Evolutionary conservation across 2,329 filamentous ascomycete species (phyloP).

Genomic region (Colletotrichum abscissum): DNA sequence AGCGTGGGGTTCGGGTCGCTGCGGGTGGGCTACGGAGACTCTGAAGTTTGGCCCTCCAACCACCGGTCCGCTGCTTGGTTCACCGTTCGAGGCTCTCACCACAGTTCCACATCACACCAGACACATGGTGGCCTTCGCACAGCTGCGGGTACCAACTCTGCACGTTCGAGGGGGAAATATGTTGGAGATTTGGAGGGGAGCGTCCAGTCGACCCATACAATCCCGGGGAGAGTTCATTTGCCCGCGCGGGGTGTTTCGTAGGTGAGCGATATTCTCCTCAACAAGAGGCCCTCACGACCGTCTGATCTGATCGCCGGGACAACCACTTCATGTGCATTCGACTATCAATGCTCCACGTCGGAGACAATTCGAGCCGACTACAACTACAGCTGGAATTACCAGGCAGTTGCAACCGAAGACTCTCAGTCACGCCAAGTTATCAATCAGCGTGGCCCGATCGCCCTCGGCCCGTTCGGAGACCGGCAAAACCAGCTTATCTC

Average conservation of each 20-base stretch:
- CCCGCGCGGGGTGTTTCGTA: neutral
- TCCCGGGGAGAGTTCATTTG: neutral
- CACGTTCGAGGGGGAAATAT: neutral
- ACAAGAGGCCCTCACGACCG: neutral
- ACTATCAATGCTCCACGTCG: neutral
- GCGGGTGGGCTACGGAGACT: neutral
- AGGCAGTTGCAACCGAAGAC: neutral
- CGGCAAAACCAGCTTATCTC: neutral
- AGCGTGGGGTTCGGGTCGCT: neutral
- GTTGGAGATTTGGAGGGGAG: neutral
- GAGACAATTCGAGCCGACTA: neutral
- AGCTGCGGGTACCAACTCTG: neutral
- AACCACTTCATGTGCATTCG: neutral
- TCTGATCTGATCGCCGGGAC: neutral
- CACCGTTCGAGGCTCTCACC: neutral
- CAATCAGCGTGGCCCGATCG: neutral
- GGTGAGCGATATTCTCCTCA: neutral
- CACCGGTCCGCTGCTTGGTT: neutral
- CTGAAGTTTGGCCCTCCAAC: neutral
- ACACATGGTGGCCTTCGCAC: neutral
- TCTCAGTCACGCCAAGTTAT: neutral
- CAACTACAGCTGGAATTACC: neutral
- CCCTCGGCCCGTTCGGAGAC: neutral
- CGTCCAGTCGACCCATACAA: neutral
- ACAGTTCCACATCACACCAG: neutral